These are phyloP conservation scores for Neopestalotiopsis clavispora DNA, from an alignment of 2,329 filamentous ascomycete genomes.

Conservation along the genomic window DNA sequence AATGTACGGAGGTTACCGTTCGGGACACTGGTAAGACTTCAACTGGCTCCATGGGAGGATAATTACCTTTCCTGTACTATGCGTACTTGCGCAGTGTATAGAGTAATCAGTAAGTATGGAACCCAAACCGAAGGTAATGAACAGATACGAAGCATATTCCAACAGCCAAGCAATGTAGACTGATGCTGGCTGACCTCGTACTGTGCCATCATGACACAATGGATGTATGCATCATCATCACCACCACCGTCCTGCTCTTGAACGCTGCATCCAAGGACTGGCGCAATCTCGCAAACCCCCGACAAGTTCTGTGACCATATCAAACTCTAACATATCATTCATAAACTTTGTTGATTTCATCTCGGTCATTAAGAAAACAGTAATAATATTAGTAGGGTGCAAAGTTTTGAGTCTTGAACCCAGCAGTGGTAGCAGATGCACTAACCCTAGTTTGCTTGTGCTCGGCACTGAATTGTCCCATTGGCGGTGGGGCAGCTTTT, in stretches of 20 bases:
- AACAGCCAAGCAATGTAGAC: not conserved
- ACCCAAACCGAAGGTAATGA: not conserved
- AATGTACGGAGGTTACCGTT: not conserved
- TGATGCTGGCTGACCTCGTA: not conserved
- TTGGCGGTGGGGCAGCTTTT: not conserved
- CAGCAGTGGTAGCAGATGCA: not conserved
- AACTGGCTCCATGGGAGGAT: not conserved
- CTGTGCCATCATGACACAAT: not conserved
- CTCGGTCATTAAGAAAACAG: not conserved
- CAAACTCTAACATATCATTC: not conserved
- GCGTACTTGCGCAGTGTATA: not conserved
- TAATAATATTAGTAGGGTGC: not conserved
- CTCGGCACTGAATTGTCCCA: not conserved
- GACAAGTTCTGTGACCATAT: not conserved
- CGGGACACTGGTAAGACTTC: not conserved
- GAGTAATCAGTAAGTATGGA: not conserved
- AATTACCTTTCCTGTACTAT: not conserved
- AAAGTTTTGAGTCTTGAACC: not conserved
- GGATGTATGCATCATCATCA: too few species aligned
- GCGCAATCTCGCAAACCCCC: not conserved
- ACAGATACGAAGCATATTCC: not conserved
- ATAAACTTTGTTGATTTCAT: not conserved
- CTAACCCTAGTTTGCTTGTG: too few species aligned
- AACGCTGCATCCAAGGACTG: not conserved
- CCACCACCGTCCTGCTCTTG: not conserved